phyloP scores from a whole-genome alignment of 2,329 filamentous ascomycete species.

The Tolypocladium capitatum region DNA sequence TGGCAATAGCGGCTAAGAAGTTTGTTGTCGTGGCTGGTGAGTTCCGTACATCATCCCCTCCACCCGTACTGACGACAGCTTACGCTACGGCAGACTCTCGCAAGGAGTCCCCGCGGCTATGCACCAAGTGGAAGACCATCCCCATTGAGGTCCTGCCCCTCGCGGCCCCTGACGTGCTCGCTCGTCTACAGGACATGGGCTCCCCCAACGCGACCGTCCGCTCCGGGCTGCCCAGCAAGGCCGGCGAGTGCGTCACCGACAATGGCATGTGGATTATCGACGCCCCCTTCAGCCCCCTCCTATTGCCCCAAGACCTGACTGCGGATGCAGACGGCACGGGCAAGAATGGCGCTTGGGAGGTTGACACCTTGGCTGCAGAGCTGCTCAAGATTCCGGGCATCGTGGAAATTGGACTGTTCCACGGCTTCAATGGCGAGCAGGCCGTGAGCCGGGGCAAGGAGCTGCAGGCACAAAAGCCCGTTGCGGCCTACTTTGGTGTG shows the following conservation, averaged over 20 bases:
- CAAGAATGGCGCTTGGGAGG: slow-evolving; percentile 57
- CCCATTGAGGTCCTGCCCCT: slow-evolving; percentile 90
- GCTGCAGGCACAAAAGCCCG: slow-evolving; percentile 72
- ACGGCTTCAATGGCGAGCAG: slow-evolving; percentile 64
- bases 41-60: slow-evolving; percentile 10
- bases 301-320: slow-evolving; percentile 43
- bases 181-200: slow-evolving; percentile 59
- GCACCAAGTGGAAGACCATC: slow-evolving; percentile 67
- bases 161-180: slow-evolving; percentile 63
- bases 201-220: slow-evolving; percentile 58
- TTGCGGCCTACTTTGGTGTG: slow-evolving; percentile 93
- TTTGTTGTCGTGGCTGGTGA: slow-evolving; percentile 77
- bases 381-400: slow-evolving; percentile 79
- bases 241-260: slow-evolving; percentile 56
- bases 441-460: slow-evolving; percentile 37
- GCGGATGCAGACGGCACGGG: slow-evolving; percentile 37
- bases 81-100: slow-evolving; percentile 54
- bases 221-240: slow-evolving; percentile 60
- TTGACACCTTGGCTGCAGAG: slow-evolving; percentile 56
- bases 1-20: slow-evolving; percentile 69
- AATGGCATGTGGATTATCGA: slow-evolving; percentile 71
- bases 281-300: slow-evolving; percentile 67
- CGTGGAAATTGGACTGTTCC: slow-evolving; percentile 84
- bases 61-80: background rate
- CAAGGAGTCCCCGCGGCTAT: slow-evolving; percentile 68